Evolutionary conservation across 140 eudicot genomes (phyloP).

Genomic region (Oenanthe javanica): DNA sequence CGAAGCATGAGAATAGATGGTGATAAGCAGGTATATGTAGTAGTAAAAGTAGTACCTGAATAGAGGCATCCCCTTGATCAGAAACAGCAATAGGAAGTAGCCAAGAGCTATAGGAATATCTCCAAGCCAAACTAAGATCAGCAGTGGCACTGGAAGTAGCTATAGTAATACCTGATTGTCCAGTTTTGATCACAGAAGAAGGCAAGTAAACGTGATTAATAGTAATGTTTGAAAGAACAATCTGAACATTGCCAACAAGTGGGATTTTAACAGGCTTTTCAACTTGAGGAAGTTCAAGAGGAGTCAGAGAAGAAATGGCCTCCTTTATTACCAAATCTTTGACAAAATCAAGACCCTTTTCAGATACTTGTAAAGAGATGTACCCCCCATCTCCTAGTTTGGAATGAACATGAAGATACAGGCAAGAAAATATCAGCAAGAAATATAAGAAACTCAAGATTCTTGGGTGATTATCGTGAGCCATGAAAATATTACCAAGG

Average conservation of each 20-base stretch:
- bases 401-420: conserved; percentile 28
- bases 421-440: conserved; percentile 3
- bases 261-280: conserved; percentile 50
- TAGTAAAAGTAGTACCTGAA: conserved; percentile 39
- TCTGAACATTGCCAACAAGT: conserved; percentile 57
- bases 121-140: conserved; percentile 63
- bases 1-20: not conserved
- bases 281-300: conserved; percentile 53
- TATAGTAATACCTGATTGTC: conserved; percentile 53
- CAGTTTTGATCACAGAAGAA: conserved; percentile 47
- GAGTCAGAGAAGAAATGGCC: conserved; percentile 52
- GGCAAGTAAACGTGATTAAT: conserved; percentile 41
- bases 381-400: conserved; percentile 30
- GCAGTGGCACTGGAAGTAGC: conserved; percentile 75
- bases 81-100: conserved; percentile 52
- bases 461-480: not conserved
- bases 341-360: conserved; percentile 64
- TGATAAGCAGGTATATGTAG: not conserved
- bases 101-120: conserved; percentile 69
- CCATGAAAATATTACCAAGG: conserved; percentile 23
- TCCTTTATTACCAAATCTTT: conserved; percentile 46
- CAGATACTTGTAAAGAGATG: conserved; percentile 49
- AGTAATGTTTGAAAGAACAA: conserved; percentile 46
- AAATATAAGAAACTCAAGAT: not conserved
- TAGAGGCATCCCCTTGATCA: conserved; percentile 66